A percentile compares a stretch with the other conserved stretches of the same genome.
phyloP scores from a whole-genome alignment of 2,329 filamentous ascomycete genomes.

The Microcera coccophila region DNA sequence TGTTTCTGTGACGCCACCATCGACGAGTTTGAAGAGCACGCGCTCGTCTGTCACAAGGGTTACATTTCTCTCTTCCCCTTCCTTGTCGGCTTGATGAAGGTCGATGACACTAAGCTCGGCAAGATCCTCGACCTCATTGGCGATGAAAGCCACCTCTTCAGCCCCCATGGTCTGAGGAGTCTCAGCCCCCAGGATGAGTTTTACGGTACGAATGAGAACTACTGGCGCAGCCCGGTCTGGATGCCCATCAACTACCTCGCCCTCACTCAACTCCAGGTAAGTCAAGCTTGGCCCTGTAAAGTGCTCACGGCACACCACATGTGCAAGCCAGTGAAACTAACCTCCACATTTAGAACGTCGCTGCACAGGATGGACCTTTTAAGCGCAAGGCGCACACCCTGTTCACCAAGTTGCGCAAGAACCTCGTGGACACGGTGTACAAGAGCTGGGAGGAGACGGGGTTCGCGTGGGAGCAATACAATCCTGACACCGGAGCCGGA shows the following conservation, averaged over 20 bases:
- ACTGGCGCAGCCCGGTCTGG: slow-evolving; percentile 94
- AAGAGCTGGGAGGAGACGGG: slow-evolving; percentile 84
- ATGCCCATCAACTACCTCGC: slow-evolving; percentile 94
- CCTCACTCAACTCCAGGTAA: slow-evolving; percentile 71
- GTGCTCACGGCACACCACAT: neutral
- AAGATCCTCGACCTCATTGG: slow-evolving; percentile 72
- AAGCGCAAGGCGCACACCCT: slow-evolving; percentile 64
- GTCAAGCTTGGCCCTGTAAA: slow-evolving; percentile 31
- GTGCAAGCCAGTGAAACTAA: slow-evolving; percentile 7
- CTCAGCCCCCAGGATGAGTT: slow-evolving; percentile 77
- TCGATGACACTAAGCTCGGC: slow-evolving; percentile 70
- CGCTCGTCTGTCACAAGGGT: slow-evolving; percentile 90
- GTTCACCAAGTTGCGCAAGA: slow-evolving; percentile 73
- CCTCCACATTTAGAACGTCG: slow-evolving; percentile 49
- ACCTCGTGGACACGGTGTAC: slow-evolving; percentile 85
- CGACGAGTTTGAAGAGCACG: slow-evolving; percentile 88
- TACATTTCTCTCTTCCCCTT: slow-evolving; percentile 95
- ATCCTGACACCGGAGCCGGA: slow-evolving; percentile 86
- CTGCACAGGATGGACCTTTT: slow-evolving; percentile 63
- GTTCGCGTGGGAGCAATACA: slow-evolving; percentile 98
- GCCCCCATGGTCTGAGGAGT: slow-evolving; percentile 80
- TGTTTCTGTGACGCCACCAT: slow-evolving; percentile 94
- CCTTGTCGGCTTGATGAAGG: slow-evolving; percentile 72
- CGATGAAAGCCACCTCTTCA: slow-evolving; percentile 86
- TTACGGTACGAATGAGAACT: slow-evolving; percentile 91